Percentiles rank a stretch among this genome's conserved stretches.
Conservation (phyloP, 192 early-diverging fungal genomes). For the Chytriomyces sp. region DNA sequence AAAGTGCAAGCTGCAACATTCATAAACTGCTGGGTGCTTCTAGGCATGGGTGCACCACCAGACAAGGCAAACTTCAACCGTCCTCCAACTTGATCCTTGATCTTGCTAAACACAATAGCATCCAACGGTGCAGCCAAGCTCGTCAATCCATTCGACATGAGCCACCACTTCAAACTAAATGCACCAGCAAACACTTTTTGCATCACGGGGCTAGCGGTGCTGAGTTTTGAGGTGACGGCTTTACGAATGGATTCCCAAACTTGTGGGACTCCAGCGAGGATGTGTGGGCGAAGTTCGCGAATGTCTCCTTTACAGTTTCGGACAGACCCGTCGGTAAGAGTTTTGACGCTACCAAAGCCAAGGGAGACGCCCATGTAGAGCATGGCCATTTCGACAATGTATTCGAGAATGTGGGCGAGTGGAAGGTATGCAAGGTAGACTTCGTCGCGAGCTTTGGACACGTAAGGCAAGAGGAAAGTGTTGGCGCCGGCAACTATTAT, state of each 20-base stretch:
- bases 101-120: constrained; percentile 78
- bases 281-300: constrained; percentile 66
- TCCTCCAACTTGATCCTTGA: constrained; percentile 84
- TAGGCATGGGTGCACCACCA: constrained; percentile 90
- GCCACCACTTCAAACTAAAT: constrained; percentile 40
- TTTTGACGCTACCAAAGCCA: constrained; percentile 71
- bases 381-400: constrained; percentile 83
- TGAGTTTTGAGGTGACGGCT: constrained; percentile 72
- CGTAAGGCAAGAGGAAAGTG: constrained; percentile 55
- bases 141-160: constrained; percentile 35
- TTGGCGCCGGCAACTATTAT: constrained; percentile 64
- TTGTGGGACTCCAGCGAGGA: constrained; percentile 75
- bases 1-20: constrained; percentile 78
- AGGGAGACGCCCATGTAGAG: constrained; percentile 53
- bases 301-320: constrained; percentile 50
- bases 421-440: constrained; percentile 64
- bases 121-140: constrained; percentile 74
- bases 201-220: constrained; percentile 52
- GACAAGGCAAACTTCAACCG: constrained; percentile 78
- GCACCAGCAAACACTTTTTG: constrained; percentile 82
- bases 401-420: constrained; percentile 77
- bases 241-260: constrained; percentile 55
- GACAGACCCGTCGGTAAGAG: constrained; percentile 68
- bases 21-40: constrained; percentile 85
- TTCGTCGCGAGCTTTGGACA: constrained; percentile 56